Evolutionary conservation across 345 rosid species (phyloP).

Genomic region (Lepidium sativum): DNA sequence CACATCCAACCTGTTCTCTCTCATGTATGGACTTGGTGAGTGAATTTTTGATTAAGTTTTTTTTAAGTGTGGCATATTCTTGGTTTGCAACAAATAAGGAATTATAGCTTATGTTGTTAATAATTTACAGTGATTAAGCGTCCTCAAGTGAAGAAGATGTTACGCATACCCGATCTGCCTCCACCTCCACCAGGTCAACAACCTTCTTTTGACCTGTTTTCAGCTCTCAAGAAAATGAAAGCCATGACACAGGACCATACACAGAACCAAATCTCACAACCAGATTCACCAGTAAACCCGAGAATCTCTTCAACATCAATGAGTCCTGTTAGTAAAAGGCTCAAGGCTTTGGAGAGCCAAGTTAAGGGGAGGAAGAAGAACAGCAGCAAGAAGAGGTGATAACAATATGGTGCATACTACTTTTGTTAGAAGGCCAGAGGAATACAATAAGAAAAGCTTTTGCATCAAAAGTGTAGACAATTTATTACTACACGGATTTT

Average conservation of each 20-base stretch:
- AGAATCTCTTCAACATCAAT: conserved; percentile 43
- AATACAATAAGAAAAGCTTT: conserved; percentile 15
- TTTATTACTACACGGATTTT: background rate
- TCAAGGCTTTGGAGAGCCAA: conserved; percentile 64
- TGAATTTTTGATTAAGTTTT: background rate
- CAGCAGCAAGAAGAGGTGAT: conserved; percentile 61
- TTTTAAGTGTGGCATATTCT: background rate
- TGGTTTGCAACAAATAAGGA: background rate
- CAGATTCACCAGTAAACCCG: conserved; percentile 31
- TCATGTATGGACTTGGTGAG: conserved; percentile 58
- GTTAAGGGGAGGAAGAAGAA: conserved; percentile 75
- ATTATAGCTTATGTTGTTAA: background rate
- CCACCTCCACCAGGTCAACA: conserved; percentile 29
- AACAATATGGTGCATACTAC: background rate
- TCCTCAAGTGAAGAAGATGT: conserved; percentile 56
- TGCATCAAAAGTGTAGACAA: conserved; percentile 14
- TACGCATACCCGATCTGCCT: conserved; percentile 60
- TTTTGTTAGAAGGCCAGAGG: conserved; percentile 5
- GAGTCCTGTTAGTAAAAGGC: conserved; percentile 53
- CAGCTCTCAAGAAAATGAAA: conserved; percentile 47
- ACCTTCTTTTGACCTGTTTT: conserved; percentile 43
- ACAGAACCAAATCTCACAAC: conserved; percentile 24
- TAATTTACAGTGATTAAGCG: conserved; percentile 46
- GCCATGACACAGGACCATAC: conserved; percentile 23
- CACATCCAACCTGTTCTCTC: conserved; percentile 76